Evolutionary conservation across 306 rosid genomes (phyloP).

Genomic region (Cercis canadensis): DNA sequence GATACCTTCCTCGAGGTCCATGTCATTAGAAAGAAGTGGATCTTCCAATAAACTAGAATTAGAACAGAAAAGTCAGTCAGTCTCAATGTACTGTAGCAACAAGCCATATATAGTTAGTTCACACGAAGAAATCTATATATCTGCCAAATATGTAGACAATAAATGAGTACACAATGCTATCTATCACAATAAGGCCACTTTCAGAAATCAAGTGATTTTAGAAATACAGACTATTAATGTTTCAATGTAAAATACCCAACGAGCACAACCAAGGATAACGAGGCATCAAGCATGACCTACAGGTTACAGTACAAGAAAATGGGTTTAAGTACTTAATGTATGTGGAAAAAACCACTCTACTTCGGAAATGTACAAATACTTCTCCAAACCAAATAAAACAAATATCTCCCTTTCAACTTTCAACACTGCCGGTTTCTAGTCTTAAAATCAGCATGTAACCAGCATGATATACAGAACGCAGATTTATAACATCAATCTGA

Average conservation of each 20-base stretch:
- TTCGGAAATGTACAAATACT: too few relatives aligned
- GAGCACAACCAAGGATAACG: slow-evolving; percentile 14
- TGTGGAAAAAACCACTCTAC: background rate
- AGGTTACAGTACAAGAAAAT: too few relatives aligned
- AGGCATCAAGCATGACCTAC: slow-evolving; percentile 6
- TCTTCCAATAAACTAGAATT: slow-evolving; percentile 73
- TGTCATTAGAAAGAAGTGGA: slow-evolving; percentile 66
- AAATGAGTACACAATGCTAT: slow-evolving; percentile 16
- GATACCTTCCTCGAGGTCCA: slow-evolving; percentile 75
- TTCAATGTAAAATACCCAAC: slow-evolving; percentile 11
- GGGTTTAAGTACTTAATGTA: slow-evolving; percentile 1
- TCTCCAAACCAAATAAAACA: too few relatives aligned
- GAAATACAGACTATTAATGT: background rate
- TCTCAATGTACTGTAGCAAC: slow-evolving; percentile 26
- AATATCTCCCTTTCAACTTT: too few relatives aligned
- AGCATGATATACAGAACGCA: too few relatives aligned
- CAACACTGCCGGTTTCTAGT: too few relatives aligned
- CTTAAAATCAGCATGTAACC: too few relatives aligned
- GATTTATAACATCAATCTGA: too few relatives aligned
- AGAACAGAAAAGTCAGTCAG: slow-evolving; percentile 37
- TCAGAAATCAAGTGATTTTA: slow-evolving; percentile 12
- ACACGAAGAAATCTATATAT: background rate
- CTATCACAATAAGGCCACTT: slow-evolving; percentile 24
- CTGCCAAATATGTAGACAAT: background rate
- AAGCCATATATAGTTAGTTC: slow-evolving; percentile 14